phyloP scores from a whole-genome alignment of 805 yeast genomes.

The Alloascoidea hylecoeti region DNA sequence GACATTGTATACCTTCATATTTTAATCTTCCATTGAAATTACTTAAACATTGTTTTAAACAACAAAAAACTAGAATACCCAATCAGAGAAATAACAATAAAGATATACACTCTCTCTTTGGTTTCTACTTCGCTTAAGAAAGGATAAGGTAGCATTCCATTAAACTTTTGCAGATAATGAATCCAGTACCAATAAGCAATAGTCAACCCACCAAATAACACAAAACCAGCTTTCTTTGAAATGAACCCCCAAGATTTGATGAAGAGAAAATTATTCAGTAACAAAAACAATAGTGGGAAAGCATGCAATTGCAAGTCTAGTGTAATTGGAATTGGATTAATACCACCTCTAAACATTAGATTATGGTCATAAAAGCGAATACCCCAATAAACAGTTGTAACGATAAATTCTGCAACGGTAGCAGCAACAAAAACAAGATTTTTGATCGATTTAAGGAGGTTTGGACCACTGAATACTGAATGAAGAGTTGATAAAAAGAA shows the following conservation, averaged over 20 bases:
- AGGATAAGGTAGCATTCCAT: conserved; percentile 20
- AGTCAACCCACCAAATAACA: conserved; percentile 9
- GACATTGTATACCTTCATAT: too few species aligned
- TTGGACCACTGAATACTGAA: conserved; percentile 5
- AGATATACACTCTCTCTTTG: conserved; percentile 10
- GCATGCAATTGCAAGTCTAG: conserved; percentile 17
- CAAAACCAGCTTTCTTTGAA: conserved; percentile 8
- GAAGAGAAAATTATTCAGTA: conserved; percentile 13
- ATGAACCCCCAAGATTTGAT: conserved; percentile 11
- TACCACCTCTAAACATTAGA: conserved; percentile 14
- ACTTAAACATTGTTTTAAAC: conserved; percentile 5
- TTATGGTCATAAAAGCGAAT: conserved; percentile 11
- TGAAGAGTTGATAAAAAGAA: conserved; percentile 13
- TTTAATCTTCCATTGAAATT: conserved; percentile 9
- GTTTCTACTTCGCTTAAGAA: conserved; percentile 11
- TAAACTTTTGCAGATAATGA: conserved; percentile 12
- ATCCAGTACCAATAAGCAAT: conserved; percentile 19
- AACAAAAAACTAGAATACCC: conserved; percentile 4
- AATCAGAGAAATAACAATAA: conserved; percentile 8
- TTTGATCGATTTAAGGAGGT: conserved; percentile 9
- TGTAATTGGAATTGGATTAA: conserved; percentile 9
- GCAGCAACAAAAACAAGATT: conserved; percentile 11
- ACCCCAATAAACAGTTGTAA: conserved; percentile 18
- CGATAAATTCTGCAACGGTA: conserved; percentile 18
- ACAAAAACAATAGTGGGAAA: conserved; percentile 14